phyloP scores from a whole-genome alignment of 441 rosid genomes.

The Arabidopsis hybrid region DNA sequence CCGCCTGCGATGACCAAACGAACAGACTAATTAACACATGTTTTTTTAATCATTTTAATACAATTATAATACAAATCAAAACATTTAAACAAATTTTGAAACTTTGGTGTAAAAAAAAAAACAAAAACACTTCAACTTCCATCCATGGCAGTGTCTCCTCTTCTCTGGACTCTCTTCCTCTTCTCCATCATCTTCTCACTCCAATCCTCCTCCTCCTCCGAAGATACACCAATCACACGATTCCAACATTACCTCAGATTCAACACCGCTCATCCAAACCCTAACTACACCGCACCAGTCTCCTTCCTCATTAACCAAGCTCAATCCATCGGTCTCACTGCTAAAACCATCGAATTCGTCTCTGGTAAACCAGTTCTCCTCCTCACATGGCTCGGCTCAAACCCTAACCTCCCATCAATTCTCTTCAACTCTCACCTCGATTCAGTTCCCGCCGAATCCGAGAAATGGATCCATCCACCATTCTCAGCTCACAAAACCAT shows the following conservation, averaged over 20 bases:
- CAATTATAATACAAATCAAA: too few species aligned
- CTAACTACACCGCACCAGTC: conserved; percentile 72
- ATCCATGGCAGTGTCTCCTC: conserved; percentile 19
- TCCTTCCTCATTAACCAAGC: conserved; percentile 67
- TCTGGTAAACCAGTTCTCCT: conserved; percentile 64
- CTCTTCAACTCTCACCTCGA: conserved; percentile 94
- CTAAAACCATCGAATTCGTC: conserved; percentile 57
- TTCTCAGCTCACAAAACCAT: conserved; percentile 68
- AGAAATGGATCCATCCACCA: conserved; percentile 80
- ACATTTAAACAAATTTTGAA: too few species aligned
- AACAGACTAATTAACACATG: too few species aligned
- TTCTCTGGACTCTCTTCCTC: conserved; percentile 13
- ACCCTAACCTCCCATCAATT: conserved; percentile 72
- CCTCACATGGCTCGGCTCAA: conserved; percentile 74
- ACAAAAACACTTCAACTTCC: too few species aligned
- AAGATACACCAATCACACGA: conserved; percentile 57
- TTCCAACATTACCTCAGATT: conserved; percentile 75
- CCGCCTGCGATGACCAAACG: too few species aligned
- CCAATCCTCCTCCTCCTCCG: not conserved
- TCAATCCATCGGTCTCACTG: conserved; percentile 53
- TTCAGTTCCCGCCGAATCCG: conserved; percentile 84
- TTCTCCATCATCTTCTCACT: conserved; percentile 9
- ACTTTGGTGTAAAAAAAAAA: too few species aligned
- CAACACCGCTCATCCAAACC: conserved; percentile 88
- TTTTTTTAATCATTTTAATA: too few species aligned